Evolutionary conservation across 257 asterid species (phyloP).

Genomic region (Handroanthus guayacan): DNA sequence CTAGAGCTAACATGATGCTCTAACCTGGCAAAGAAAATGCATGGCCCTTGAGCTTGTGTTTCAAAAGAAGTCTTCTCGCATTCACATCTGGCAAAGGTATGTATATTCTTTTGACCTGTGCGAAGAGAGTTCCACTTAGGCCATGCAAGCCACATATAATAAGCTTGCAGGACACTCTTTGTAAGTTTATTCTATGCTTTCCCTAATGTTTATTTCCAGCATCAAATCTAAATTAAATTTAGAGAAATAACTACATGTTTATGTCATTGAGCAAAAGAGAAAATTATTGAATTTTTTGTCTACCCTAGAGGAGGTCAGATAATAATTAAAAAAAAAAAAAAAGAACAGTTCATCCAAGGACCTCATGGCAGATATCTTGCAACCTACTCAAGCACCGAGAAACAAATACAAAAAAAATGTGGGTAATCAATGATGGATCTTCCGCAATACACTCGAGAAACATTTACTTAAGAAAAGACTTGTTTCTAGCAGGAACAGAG

Average conservation of each 20-base stretch:
- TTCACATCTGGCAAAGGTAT: constrained; percentile 92
- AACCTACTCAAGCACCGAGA: constrained; percentile 21
- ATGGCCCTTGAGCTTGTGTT: constrained; percentile 87
- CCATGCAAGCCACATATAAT: constrained; percentile 20
- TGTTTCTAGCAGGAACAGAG: background rate
- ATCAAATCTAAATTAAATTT: constrained; percentile 11
- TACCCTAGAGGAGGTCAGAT: background rate
- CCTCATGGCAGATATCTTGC: background rate
- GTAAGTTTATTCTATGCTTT: constrained; percentile 17
- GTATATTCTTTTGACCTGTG: constrained; percentile 95
- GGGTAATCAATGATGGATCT: background rate
- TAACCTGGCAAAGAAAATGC: constrained; percentile 91
- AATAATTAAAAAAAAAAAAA: background rate
- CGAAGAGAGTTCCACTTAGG: constrained; percentile 20
- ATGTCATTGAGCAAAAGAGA: constrained; percentile 1
- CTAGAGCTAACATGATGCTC: constrained; percentile 35
- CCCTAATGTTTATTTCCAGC: constrained; percentile 23
- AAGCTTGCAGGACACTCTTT: constrained; percentile 7
- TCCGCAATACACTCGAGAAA: background rate
- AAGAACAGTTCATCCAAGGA: constrained; percentile 10
- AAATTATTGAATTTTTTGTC: background rate
- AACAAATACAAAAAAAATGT: background rate
- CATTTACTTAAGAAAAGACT: background rate
- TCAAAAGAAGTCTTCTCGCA: constrained; percentile 82
- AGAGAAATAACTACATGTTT: constrained; percentile 15